Percentiles rank a stretch among this genome's conserved stretches.
These are phyloP conservation scores for Centaurea solstitialis DNA, from an alignment of 129 eudicot species.

Conservation along the genomic window DNA sequence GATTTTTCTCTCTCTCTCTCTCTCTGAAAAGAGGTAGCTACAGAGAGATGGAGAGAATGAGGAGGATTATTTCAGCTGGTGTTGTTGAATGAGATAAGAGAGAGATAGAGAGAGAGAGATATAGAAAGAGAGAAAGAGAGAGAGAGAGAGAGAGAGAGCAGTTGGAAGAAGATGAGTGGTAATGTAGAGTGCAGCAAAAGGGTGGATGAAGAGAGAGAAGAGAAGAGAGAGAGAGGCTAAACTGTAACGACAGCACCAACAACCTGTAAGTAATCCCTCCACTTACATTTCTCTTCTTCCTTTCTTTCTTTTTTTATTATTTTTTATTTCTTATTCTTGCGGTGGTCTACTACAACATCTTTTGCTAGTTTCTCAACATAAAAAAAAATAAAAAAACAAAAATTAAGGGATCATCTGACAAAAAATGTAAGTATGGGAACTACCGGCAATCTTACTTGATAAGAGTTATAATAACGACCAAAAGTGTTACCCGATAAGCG, in stretches of 20 bases:
- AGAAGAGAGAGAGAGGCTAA: conserved; percentile 7
- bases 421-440: too few species aligned
- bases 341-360: not conserved
- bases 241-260: conserved; percentile 43
- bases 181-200: conserved; percentile 39
- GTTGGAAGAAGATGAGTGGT: conserved; percentile 30
- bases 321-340: not conserved
- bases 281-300: not conserved
- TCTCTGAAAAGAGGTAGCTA: not conserved
- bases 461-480: too few species aligned
- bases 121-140: conserved; percentile 1
- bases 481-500: too few species aligned
- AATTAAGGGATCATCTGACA: too few species aligned
- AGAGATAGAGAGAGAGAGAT: conserved; percentile 1
- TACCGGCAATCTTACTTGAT: too few species aligned
- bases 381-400: too few species aligned
- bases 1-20: not conserved
- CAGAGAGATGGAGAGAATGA: not conserved
- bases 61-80: not conserved
- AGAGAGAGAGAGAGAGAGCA: not conserved
- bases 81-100: not conserved
- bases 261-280: conserved; percentile 23
- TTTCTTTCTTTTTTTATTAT: not conserved
- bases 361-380: not conserved
- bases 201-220: not conserved